Base-by-base conservation (phyloP, 371 early-diverging fungal genomes). In the Mortierella sp. region DNA sequence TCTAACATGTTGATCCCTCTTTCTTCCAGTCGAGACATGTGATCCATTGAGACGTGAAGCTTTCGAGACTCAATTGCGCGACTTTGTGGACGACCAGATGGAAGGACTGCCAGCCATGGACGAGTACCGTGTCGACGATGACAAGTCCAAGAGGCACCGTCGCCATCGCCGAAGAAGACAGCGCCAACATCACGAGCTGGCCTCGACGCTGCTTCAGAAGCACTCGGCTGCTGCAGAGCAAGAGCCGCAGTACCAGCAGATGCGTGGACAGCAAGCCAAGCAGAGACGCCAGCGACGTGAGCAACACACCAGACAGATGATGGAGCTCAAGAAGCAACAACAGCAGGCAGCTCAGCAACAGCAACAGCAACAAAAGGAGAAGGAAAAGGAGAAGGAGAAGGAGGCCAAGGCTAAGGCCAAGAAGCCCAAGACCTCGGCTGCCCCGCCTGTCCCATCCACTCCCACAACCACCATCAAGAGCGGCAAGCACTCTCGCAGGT, bases 1-100 rank as follows among this genome's bases (percentile, higher is more conserved):
- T 34, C 34, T 34, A 34, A 34, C 34, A 34, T n/a, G n/a, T 34
- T 34, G 34, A 34, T 27, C 31, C 58, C 50, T 46, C 14, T 28
- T 45, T n/a, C 21, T 41, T 41, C 19, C 71, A 86, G 86, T 82
- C 56, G 83, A 83, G 52, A 79, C 84, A 8, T 76, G 77, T 25
- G 81, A 83, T 57, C 73, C 79, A n/a, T 44, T 66, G 28, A 78
- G 74, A 10, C 83, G 81, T 40, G 70, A 71, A 28, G 69, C 80
- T 8, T 66, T 83, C 16, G 78, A 78, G 48, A 65, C 61, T 17
- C 82, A 83, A 48, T 63, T 86, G 6, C 57, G 59, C 17, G 49
- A 54, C 41, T 68, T 76, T 31, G n/a, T 69, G 19, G 70, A 64
- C 1, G 65, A 65, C 12, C 43, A 67, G 1, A 47, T 69, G 19